Base-by-base conservation (phyloP, 2,329 filamentous ascomycete species). In the Xylaria hypoxylon region DNA sequence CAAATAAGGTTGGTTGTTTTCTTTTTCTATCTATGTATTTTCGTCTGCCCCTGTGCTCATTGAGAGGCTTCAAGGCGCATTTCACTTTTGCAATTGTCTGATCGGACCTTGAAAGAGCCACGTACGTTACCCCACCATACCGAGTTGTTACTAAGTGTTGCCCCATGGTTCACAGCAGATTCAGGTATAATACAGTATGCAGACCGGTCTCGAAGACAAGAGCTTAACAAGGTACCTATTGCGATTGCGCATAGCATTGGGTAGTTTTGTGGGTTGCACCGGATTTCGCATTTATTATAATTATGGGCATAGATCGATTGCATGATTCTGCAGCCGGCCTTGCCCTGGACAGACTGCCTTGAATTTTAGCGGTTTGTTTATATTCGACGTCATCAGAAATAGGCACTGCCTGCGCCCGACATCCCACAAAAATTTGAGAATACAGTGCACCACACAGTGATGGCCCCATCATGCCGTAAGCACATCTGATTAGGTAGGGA, bases 351-450 rank as follows among this genome's bases (percentile, higher is more conserved):
- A n/a, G n/a, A n/a, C n/a, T n/a, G n/a, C n/a, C n/a, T n/a, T n/a
- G n/a, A n/a, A 55, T 48, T 42, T 24, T 19, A 35, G 19, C 53
- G 42, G 53, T 11, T 26, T 28, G 55, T 51, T 48, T 47, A n/a
- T 31, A 48, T 38, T 44, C 40, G 33, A 66, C 59, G 59, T 66
- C 59, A 58, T 55, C 57, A 19, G 24, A 40, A 40, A 42, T 52
- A 52, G 58, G 13, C 26, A 28, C 58, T 62, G 31, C 35, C 8
- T 5, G 28, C 10, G 24, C 19, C 44, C 35, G 24, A 65, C 28
- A 10, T 33, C 38, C n/a, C 11, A 24, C 59, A 59, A 26, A 19
- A 55, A 55, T 33, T 47, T 33, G 22, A 38, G 26, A 53, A n/a
- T 13, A 35, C 8, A 35, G 28, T 10, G 4, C 11, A 22, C 15